Conservation (phyloP, 345 rosid genomes). For the Gossypium arboreum region DNA sequence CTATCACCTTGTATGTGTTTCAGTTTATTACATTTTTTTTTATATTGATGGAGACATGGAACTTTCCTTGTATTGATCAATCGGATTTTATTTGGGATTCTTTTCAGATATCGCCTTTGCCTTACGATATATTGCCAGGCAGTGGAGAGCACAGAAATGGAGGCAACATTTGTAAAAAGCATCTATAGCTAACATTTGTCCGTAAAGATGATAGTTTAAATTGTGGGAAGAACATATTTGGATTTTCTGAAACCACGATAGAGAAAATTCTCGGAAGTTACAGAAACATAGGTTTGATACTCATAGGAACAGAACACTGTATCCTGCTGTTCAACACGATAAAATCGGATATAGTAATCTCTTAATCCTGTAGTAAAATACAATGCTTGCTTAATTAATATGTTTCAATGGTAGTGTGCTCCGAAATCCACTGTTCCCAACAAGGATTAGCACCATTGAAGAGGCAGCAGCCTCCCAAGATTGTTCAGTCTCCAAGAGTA, state of each 20-base stretch:
- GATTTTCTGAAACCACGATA: not conserved
- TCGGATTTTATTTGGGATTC: not conserved
- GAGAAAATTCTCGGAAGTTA: not conserved
- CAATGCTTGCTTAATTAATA: not conserved
- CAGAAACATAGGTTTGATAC: not conserved
- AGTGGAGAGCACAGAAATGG: not conserved
- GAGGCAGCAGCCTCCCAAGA: not conserved
- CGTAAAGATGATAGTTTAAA: not conserved
- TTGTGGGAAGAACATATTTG: not conserved
- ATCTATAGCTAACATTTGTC: not conserved
- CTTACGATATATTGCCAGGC: too few relatives aligned
- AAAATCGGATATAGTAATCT: not conserved
- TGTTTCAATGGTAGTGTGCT: not conserved
- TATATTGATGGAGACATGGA: not conserved
- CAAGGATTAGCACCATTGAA: not conserved
- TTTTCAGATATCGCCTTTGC: not conserved
- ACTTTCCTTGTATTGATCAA: not conserved
- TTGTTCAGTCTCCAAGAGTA: not conserved
- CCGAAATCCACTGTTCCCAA: not conserved
- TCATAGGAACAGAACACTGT: conserved; percentile 4
- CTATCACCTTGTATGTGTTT: not conserved
- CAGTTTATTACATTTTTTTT: not conserved
- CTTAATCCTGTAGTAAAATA: not conserved
- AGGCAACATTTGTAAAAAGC: not conserved
- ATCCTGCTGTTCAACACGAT: not conserved